Conservation (phyloP, 2,329 filamentous ascomycete genomes). For the Cordyceps militaris region DNA sequence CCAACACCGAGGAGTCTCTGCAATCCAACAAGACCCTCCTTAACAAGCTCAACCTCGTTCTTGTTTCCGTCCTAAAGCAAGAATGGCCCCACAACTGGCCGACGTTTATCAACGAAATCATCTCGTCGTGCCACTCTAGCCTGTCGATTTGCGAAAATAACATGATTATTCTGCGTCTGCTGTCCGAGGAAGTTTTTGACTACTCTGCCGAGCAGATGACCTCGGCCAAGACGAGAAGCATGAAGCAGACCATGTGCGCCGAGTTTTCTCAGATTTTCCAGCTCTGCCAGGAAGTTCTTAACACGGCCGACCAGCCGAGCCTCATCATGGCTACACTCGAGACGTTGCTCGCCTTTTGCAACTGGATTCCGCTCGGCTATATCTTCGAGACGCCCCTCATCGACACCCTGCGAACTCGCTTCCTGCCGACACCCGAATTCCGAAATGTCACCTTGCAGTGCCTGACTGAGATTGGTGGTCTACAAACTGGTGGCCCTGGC, state of each 20-base stretch:
- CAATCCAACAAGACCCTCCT: conserved; percentile 79
- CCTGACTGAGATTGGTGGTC: conserved; percentile 89
- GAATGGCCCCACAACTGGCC: conserved; percentile 99
- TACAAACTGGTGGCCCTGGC: conserved; percentile 71
- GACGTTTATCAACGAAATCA: conserved; percentile 99
- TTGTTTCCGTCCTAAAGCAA: conserved; percentile 96
- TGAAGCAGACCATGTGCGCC: conserved; percentile 98
- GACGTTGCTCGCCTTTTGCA: conserved; percentile 90
- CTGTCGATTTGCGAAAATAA: conserved; percentile 99
- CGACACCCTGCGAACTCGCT: conserved; percentile 85
- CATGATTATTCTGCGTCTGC: conserved; percentile 91
- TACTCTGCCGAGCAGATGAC: conserved; percentile 99
- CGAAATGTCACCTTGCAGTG: conserved; percentile 95
- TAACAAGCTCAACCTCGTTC: conserved; percentile 96
- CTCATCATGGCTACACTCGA: conserved; percentile 95
- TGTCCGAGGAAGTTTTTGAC: conserved; percentile 98
- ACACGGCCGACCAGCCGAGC: conserved; percentile 78
- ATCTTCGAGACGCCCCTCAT: conserved; percentile 98
- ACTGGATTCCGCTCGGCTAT: conserved; percentile 98
- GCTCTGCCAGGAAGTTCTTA: conserved; percentile 91
- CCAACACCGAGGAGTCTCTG: conserved; percentile 80
- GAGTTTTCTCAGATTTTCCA: conserved; percentile 99
- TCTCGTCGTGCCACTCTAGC: conserved; percentile 89
- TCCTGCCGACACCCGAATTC: conserved; percentile 89
- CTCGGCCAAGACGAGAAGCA: conserved; percentile 89